A percentile compares a stretch with the other conserved stretches of the same genome.
Evolutionary conservation across 495 filamentous ascomycete genomes (phyloP).

Genomic region (Tuber indicum): DNA sequence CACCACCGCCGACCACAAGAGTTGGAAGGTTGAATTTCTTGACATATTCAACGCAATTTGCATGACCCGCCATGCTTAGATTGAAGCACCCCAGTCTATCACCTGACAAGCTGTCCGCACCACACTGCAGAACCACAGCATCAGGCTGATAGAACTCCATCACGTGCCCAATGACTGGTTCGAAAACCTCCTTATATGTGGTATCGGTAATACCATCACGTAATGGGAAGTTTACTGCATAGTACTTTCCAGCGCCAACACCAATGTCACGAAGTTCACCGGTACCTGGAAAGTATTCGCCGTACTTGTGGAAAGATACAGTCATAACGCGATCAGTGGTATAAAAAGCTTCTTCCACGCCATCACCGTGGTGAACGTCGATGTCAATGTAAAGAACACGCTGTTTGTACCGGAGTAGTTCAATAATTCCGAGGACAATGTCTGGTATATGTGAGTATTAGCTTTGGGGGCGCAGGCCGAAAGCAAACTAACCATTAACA

Average conservation of each 20-base stretch:
- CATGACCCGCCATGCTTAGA: constrained; percentile 92
- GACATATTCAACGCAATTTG: constrained; percentile 94
- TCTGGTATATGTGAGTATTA: constrained; percentile 46
- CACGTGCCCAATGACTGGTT: constrained; percentile 83
- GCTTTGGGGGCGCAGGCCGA: not conserved
- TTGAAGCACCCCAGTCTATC: constrained; percentile 97
- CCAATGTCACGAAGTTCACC: constrained; percentile 95
- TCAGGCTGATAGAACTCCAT: constrained; percentile 96
- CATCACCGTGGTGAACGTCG: constrained; percentile 96
- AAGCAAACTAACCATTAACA: constrained; percentile 55
- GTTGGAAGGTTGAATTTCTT: constrained; percentile 88
- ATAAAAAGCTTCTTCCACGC: constrained; percentile 95
- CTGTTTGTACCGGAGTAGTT: constrained; percentile 77
- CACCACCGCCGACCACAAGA: constrained; percentile 86
- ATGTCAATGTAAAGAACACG: constrained; percentile 97
- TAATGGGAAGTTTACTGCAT: constrained; percentile 94
- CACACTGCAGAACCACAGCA: constrained; percentile 94
- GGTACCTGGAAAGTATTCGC: constrained; percentile 97
- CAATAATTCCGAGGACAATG: constrained; percentile 90
- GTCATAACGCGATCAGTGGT: constrained; percentile 95
- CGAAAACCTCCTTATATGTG: constrained; percentile 90
- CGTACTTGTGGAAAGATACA: constrained; percentile 94
- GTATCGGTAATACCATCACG: constrained; percentile 94
- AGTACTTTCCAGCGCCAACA: constrained; percentile 86
- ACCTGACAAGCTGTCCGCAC: constrained; percentile 88